Percentiles rank a stretch among this genome's conserved stretches.
These are phyloP conservation scores for Coriolopsis trogii DNA, from an alignment of 1,284 basidiomycete genomes.

Conservation along the genomic window DNA sequence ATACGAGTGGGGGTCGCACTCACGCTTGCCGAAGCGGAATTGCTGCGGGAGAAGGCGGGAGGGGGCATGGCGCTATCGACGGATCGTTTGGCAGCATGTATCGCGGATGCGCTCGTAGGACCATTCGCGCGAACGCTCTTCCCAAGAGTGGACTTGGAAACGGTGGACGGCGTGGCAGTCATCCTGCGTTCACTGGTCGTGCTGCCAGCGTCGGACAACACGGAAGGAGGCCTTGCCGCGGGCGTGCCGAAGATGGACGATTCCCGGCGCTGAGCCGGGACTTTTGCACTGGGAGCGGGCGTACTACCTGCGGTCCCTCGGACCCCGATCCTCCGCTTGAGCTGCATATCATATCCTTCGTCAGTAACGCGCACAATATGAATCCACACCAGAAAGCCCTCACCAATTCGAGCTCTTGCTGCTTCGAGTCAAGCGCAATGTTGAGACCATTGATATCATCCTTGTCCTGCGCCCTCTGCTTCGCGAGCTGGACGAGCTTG, in stretches of 20 bases:
- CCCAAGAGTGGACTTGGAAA: conserved; percentile 39
- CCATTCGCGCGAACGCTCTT: conserved; percentile 53
- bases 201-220: conserved; percentile 54
- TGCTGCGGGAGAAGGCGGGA: conserved; percentile 37
- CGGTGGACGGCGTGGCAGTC: conserved; percentile 31
- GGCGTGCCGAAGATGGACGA: conserved; percentile 55
- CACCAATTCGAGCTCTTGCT: conserved; percentile 87
- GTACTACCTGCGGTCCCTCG: conserved; percentile 65
- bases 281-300: conserved; percentile 49
- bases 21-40: conserved; percentile 15
- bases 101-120: conserved; percentile 40
- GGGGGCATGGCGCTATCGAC: conserved; percentile 51
- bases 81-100: conserved; percentile 26
- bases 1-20: conserved; percentile 30
- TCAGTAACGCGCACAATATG: conserved; percentile 7
- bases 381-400: conserved; percentile 39
- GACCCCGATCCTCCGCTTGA: conserved; percentile 72
- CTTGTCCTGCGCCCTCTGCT: conserved; percentile 67
- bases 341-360: conserved; percentile 49
- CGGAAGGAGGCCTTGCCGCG: conserved; percentile 53
- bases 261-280: conserved; percentile 49
- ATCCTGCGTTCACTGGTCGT: conserved; percentile 37
- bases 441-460: conserved; percentile 82
- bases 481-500: conserved; percentile 72
- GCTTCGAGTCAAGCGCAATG: conserved; percentile 86